Evolutionary conservation across 371 early-diverging fungal species (phyloP), one percentile per base, ranked within the genome.

Genomic region (Aphelidium insulamus): DNA sequence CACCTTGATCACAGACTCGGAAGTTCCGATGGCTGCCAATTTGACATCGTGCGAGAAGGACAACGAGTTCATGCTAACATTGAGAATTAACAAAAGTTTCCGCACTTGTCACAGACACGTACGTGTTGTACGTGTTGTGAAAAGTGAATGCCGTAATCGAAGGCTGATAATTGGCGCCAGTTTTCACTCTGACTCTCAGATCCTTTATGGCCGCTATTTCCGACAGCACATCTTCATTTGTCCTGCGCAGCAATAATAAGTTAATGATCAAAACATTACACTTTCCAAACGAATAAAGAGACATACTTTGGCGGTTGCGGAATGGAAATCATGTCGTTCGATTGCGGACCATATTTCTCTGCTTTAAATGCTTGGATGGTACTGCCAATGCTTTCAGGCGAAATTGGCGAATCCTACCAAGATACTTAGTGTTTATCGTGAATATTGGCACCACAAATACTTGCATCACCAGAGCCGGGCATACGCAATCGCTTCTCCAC

Each of bases 81-180:
- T 25, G 12, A 4, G 37, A 32, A 21, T 28, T 14, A 25, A 3
- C 17, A n/a, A 22, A 30, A 36, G 6, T 7, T 5, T 11, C 18
- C 11, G 18, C 25, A 23, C 16, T 24, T 24, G 3, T 12, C 32
- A 30, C 19, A 14, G 10, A 2, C 6, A 42, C 46, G 30, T 57
- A 75, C 73, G 54, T 52, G 46, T 79, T 79, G 50, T 79, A 70
- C 0, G 92, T 80, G 46, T 99, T 97, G 55, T 92, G 87, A 36
- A 98, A 77, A 3, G 98, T 99, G 54, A 90, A 98, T 42, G 80
- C 79, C 52, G 91, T 90, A 19, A 97, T 72, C 24, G 86, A 85
- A 2, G 98, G 95, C 21, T 86, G 60, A 10, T 81, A 69, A 2
- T 66, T 62, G 17, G 72, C 66, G 2, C 72, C 66, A 14, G 85